Base-by-base conservation (phyloP, 2,329 filamentous ascomycete genomes). In the Nigrospora sphaerica region DNA sequence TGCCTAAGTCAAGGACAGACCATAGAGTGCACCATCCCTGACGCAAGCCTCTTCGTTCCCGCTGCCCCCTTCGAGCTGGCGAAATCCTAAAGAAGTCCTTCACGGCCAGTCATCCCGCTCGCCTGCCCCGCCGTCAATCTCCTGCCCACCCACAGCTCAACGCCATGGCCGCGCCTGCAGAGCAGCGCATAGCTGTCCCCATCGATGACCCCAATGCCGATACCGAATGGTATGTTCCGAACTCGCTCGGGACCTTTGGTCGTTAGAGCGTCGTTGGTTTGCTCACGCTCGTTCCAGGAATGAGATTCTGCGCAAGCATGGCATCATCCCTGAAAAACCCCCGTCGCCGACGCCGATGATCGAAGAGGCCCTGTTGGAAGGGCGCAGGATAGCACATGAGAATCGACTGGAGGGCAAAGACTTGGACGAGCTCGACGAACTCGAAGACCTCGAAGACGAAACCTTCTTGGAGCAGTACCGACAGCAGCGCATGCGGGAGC, bases 391-490 rank as follows among this genome's bases (percentile, higher is more conserved):
- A 51, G 91, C 91, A 28, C 84, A 97, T 60, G 92, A 96, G 63
- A 96, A 96, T 64, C 76, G 93, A 45, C 73, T 98, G 1, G 91
- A 97, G 65, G 88, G 91, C 55, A 97, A 96, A 63, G 90, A 95
- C 57, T 72, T 98, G 0, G 91, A 96, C 59, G 93, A 97, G 66
- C 77, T 98, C 2, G 88, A 90, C 57, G 92, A 90, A 57, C 78
- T 98, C 0, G 93, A 98, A 67, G 93, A 98, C 56, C 83, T 95
- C 17, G 93, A 98, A 67, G 93, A 98, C 58, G 93, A 96, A 47
- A 85, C 77, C 1, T 97, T 98, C 57, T 74, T 98, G 7, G 85
- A 95, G 55, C 75, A 82, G 54, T 98, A 98, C 64, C 80, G 89
- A 11, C 81, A 92, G 62, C 91, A 95, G 64, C 87, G 93, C 49